Percentiles rank a stretch among this genome's conserved stretches.
Conservation (phyloP, 2,329 filamentous ascomycete species). For the Xylariaceae sp. region DNA sequence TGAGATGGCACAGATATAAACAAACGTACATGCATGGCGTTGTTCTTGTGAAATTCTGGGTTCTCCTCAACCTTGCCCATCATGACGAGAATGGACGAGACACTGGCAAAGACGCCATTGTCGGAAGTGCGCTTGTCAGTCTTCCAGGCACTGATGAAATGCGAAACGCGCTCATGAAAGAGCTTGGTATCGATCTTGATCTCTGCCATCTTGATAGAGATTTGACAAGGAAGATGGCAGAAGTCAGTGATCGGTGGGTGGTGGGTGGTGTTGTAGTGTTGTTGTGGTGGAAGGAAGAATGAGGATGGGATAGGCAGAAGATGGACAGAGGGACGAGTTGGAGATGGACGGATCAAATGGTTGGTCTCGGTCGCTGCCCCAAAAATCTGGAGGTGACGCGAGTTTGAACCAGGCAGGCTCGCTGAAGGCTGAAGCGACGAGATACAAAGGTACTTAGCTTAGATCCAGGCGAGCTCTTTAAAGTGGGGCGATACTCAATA, state of each 20-base stretch:
- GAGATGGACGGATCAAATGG: conserved; percentile 21
- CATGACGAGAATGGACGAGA: conserved; percentile 83
- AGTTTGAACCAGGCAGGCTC: background rate
- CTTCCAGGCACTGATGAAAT: conserved; percentile 92
- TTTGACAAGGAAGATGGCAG: conserved; percentile 38
- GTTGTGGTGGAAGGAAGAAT: conserved; percentile 17
- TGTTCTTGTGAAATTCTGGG: conserved; percentile 91
- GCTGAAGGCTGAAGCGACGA: conserved; percentile 12
- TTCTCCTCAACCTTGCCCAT: conserved; percentile 95
- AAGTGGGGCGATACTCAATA: conserved; percentile 21
- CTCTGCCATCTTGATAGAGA: conserved; percentile 67
- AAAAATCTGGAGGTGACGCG: background rate
- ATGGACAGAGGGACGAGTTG: conserved; percentile 44
- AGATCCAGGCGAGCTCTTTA: conserved; percentile 26
- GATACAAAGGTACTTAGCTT: background rate
- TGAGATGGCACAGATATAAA: too few relatives aligned
- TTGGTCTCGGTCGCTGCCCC: background rate
- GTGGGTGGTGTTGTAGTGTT: conserved; percentile 5
- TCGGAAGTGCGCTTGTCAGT: conserved; percentile 90
- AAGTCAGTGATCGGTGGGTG: conserved; percentile 22
- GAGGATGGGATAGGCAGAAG: conserved; percentile 6
- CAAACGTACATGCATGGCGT: conserved; percentile 85
- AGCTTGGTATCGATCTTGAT: conserved; percentile 94
- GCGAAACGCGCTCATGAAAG: conserved; percentile 92
- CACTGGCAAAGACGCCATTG: conserved; percentile 78